Evolutionary conservation across 306 rosid genomes (phyloP).

Genomic region (Quercus gilva): DNA sequence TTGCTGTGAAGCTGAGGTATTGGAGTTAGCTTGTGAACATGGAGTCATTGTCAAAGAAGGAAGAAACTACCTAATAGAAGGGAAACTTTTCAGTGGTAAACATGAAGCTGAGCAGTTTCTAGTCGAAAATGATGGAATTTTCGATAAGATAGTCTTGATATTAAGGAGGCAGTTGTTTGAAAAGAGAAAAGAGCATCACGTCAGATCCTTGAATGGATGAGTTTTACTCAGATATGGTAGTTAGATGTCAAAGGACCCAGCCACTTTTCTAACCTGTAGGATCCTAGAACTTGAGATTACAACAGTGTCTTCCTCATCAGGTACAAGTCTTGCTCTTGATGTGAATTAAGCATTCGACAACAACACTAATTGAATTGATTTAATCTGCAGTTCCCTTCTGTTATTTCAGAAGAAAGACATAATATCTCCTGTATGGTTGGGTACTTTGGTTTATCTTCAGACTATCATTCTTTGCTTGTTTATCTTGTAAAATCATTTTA

Average conservation of each 20-base stretch:
- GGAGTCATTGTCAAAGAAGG: slow-evolving; percentile 56
- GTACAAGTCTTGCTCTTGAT: neutral
- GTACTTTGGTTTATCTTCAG: neutral
- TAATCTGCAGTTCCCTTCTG: neutral
- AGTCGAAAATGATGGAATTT: slow-evolving; percentile 37
- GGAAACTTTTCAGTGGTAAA: slow-evolving; percentile 37
- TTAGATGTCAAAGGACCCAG: slow-evolving; percentile 3
- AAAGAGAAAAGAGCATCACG: neutral
- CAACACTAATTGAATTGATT: neutral
- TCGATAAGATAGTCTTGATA: slow-evolving; percentile 44
- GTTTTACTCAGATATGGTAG: neutral
- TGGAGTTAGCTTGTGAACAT: slow-evolving; percentile 75
- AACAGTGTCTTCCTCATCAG: neutral
- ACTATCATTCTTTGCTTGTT: neutral
- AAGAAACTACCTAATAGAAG: slow-evolving; percentile 51
- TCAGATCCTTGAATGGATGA: neutral
- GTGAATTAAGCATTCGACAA: neutral
- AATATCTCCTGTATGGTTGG: neutral
- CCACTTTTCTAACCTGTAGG: neutral
- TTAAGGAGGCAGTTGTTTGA: slow-evolving; percentile 49
- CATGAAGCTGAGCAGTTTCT: slow-evolving; percentile 50
- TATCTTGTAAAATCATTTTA: neutral
- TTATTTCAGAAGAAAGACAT: neutral
- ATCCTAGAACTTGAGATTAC: neutral
- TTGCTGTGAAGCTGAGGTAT: slow-evolving; percentile 59